phyloP scores from a whole-genome alignment of 2,329 filamentous ascomycete genomes.

The Aspergillus sp. region DNA sequence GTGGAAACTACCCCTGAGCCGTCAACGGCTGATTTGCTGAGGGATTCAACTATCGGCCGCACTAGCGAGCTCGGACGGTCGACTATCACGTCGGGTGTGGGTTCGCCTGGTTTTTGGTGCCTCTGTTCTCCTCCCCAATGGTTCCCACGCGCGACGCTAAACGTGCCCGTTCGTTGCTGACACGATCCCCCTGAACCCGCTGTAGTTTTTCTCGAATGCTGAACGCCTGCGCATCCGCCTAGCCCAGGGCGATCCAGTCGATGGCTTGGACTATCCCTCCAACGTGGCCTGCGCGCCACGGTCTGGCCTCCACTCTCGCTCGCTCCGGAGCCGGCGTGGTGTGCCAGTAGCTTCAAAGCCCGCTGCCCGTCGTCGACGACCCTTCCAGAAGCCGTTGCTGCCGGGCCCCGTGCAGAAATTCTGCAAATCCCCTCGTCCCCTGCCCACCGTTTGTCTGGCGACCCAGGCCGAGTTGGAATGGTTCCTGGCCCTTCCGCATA shows the following conservation, averaged over 20 bases:
- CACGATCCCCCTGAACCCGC: constrained; percentile 19
- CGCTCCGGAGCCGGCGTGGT: constrained; percentile 11
- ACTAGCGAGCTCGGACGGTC: constrained; percentile 10
- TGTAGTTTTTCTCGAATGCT: constrained; percentile 42
- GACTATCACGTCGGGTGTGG: constrained; percentile 13
- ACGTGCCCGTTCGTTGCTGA: constrained; percentile 10
- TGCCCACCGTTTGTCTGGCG: constrained; percentile 10
- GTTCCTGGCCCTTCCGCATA: constrained; percentile 69
- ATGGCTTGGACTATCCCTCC: constrained; percentile 6
- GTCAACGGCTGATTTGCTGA: not conserved
- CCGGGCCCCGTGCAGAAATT: constrained; percentile 20
- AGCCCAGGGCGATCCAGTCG: constrained; percentile 27
- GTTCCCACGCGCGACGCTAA: constrained; percentile 1
- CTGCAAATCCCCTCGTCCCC: constrained; percentile 36
- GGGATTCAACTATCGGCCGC: constrained; percentile 12
- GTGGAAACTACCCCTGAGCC: not conserved
- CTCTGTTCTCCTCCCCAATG: not conserved
- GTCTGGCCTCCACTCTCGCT: constrained; percentile 16
- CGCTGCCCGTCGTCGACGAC: constrained; percentile 12
- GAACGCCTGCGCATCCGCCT: constrained; percentile 39
- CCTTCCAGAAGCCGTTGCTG: constrained; percentile 15
- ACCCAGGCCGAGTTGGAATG: constrained; percentile 63
- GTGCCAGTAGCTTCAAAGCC: constrained; percentile 5
- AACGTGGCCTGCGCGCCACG: constrained; percentile 11
- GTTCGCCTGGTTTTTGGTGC: constrained; percentile 7